Conservation (phyloP, 306 rosid genomes). For the Cicer cuneatum region DNA sequence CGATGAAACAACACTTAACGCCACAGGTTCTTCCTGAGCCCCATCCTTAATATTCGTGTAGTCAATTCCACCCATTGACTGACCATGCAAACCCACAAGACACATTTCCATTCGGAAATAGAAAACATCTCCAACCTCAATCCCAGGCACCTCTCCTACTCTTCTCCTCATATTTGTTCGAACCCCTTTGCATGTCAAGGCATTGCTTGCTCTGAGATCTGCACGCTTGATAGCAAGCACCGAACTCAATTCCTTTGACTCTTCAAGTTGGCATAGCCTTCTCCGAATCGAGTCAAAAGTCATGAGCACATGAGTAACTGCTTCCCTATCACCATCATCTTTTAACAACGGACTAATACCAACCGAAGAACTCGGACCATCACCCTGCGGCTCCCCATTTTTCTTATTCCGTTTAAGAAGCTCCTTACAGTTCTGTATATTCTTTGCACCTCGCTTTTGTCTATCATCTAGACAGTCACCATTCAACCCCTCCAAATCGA, state of each 20-base stretch:
- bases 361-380: conserved; percentile 24
- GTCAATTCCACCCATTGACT: conserved; percentile 77
- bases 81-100: conserved; percentile 70
- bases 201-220: conserved; percentile 62
- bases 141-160: conserved; percentile 63
- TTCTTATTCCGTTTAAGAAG: conserved; percentile 50
- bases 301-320: conserved; percentile 54
- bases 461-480: background rate
- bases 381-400: conserved; percentile 13
- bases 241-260: conserved; percentile 47
- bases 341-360: conserved; percentile 36
- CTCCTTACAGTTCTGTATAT: conserved; percentile 28
- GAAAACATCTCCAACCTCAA: conserved; percentile 73
- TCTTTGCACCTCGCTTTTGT: background rate
- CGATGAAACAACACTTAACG: conserved; percentile 69
- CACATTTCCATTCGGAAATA: conserved; percentile 65
- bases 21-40: conserved; percentile 58
- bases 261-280: conserved; percentile 70
- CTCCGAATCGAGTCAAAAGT: conserved; percentile 61
- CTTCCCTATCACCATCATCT: conserved; percentile 53
- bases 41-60: conserved; percentile 50
- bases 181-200: conserved; percentile 53
- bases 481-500: background rate
- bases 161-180: conserved; percentile 63
- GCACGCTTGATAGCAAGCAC: conserved; percentile 48